Evolutionary conservation across 768 basidiomycete species (phyloP).

Genomic region (Asterophora lycoperdoides): DNA sequence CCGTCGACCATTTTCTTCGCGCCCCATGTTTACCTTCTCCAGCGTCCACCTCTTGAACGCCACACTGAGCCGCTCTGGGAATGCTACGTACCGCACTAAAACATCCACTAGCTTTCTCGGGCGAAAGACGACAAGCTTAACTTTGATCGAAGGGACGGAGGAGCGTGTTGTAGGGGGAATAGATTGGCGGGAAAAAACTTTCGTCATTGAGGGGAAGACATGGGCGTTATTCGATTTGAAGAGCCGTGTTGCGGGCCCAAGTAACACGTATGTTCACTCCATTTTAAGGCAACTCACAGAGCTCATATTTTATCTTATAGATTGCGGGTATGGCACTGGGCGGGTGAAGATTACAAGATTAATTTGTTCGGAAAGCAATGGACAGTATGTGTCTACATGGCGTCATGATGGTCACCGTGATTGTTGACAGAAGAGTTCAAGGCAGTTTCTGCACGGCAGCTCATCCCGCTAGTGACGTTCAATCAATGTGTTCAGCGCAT

Average conservation of each 20-base stretch:
- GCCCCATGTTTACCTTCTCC: constrained; percentile 1
- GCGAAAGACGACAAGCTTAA: constrained; percentile 9
- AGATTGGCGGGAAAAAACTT: constrained; percentile 9
- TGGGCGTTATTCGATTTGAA: constrained; percentile 11
- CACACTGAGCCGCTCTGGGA: background rate
- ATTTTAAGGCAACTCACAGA: background rate
- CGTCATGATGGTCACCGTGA: background rate
- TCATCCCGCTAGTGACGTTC: constrained; percentile 5
- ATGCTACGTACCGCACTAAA: constrained; percentile 8
- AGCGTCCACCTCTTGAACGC: constrained; percentile 6
- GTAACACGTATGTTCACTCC: background rate
- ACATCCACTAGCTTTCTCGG: constrained; percentile 3
- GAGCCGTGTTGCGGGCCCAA: background rate
- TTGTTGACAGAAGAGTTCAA: background rate
- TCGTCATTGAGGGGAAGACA: constrained; percentile 4
- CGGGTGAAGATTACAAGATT: constrained; percentile 1
- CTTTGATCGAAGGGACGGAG: background rate
- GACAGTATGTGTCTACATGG: constrained; percentile 3
- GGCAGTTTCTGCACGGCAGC: background rate
- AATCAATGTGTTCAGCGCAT: constrained; percentile 6
- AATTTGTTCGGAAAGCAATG: constrained; percentile 8
- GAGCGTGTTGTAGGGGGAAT: constrained; percentile 10
- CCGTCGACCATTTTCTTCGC: background rate
- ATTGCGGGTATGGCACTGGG: constrained; percentile 12
- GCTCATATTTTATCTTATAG: background rate